Evolutionary conservation across 805 yeast species (phyloP), one percentile per base, ranked within the genome.

Genomic region (Saccharomycopsis vini): DNA sequence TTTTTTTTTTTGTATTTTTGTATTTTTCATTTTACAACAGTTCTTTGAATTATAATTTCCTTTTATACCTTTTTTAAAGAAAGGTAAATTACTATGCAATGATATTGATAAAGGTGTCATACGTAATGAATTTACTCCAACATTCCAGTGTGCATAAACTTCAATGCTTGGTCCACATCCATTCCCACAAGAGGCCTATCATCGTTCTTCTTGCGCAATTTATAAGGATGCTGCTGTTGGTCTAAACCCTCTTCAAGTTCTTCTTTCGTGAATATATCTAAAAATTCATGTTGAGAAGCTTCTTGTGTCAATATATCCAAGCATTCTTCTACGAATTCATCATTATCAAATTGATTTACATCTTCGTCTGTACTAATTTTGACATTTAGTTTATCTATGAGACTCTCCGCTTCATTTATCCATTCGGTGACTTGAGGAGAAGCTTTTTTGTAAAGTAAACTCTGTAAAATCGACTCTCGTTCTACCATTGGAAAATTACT

Each of bases 361-460:
- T 19, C 7, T 13, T 18, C 33, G 18, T 36, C 29, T 13, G 30
- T 24, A 7, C 20, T 16, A 3, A 40, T 39, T 20, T 45, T 39
- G 10, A 45, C 32, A 3, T 39, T 42, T 37, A 46, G 22, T n/a
- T 37, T 31, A 12, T 38, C 32, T 2, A 46, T 43, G 19, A 42
- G 33, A 12, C 30, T 21, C 22, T 44, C 42, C 1, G 75, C 75
- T 18, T 64, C 60, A 28, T 69, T 68, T 5, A 88, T 73, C 97
- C 97, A 90, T 38, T 77, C 83, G 41, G 79, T 84, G 2, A 90
- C 95, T 50, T 89, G 97, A 0, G 98, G 97, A 9, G 85, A 66
- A 40, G 81, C 81, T 58, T 89, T 90, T 59, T 89, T 92, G 46
- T 97, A 72, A 47, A 92, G 61, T 47, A 92, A 66, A 0, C 97